Percentiles rank a stretch among this genome's conserved stretches.
Evolutionary conservation across 495 filamentous ascomycete species (phyloP).

Genomic region (Oleoguttula mirabilis): DNA sequence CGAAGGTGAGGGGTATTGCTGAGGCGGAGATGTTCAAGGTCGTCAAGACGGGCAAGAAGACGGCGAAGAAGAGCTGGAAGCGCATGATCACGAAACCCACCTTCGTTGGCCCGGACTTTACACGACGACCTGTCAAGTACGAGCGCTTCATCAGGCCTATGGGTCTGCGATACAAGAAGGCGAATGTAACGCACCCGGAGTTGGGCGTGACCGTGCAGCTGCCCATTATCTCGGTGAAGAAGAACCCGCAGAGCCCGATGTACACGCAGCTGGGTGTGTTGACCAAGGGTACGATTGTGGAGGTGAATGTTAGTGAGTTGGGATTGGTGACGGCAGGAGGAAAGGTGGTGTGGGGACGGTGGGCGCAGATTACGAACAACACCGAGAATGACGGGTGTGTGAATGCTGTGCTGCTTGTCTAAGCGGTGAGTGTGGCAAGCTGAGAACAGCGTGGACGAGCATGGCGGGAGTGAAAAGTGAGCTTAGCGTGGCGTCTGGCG

Average conservation of each 20-base stretch:
- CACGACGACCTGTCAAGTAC: constrained; percentile 84
- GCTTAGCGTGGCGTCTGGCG: too few species aligned
- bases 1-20: constrained; percentile 83
- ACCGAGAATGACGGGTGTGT: constrained; percentile 70
- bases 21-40: constrained; percentile 99
- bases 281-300: constrained; percentile 87
- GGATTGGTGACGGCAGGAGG: constrained; percentile 86
- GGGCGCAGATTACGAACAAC: constrained; percentile 69
- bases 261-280: constrained; percentile 91
- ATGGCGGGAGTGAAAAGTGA: too few species aligned
- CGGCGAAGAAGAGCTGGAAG: constrained; percentile 77
- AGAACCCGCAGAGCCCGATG: constrained; percentile 92
- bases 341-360: constrained; percentile 85
- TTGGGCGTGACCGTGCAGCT: constrained; percentile 82
- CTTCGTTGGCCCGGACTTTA: constrained; percentile 85
- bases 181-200: constrained; percentile 82
- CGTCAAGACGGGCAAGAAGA: constrained; percentile 86
- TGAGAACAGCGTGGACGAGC: too few species aligned
- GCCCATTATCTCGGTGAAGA: constrained; percentile 89
- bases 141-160: constrained; percentile 68
- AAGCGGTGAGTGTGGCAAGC: not conserved
- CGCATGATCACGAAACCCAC: constrained; percentile 89
- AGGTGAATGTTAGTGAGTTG: constrained; percentile 90
- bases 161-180: constrained; percentile 86
- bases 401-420: constrained; percentile 42